Evolutionary conservation across 441 rosid species (phyloP), one percentile per base, ranked within the genome.

Genomic region (Populus hybrid): DNA sequence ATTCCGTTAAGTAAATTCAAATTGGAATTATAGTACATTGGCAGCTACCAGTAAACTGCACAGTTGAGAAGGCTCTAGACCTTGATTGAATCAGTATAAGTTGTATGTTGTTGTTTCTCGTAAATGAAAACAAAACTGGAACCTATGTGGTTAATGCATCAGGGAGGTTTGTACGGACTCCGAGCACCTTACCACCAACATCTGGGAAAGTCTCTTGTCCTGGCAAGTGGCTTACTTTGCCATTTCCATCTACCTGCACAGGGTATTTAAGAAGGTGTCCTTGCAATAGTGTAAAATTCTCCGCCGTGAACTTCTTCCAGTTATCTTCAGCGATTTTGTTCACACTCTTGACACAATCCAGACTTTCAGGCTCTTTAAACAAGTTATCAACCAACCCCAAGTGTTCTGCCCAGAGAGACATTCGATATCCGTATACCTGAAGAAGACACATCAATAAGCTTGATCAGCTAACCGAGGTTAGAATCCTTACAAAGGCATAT

Each of bases 401-500:
- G 83, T 94, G 98, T 79, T 94, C 98, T 6, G 92, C 93, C 98
- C 98, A 92, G 31, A 94, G 80, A 8, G 98, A 92, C 94, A 91
- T 90, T 76, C 98, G 85, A 75, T 91, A 94, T 73, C 97, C 95
- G 20, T 87, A 89, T 38, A 91, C 87, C 95, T 91, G n/a, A n/a
- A n/a, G 87, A 63, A 82, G 26, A 56, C 23, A 71, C 65, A 72
- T 26, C 16, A 56, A 18, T 35, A 23, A 26, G 35, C 45, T 66
- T 53, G 53, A 78, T 72, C 42, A 64, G 56, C 35, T 77, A 29
- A 4, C 4, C 35, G 26, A 10, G 45, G 66, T 79, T 71, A 20
- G 9, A 53, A n/a, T 53, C 12, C 65, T 26, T 1, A 12, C 40
- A 29, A 36, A 9, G 33, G 42, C 16, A 71, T 42, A 28, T 11